Conservation (phyloP, 2,329 filamentous ascomycete species). For the Aspergillus hiratsukae region DNA sequence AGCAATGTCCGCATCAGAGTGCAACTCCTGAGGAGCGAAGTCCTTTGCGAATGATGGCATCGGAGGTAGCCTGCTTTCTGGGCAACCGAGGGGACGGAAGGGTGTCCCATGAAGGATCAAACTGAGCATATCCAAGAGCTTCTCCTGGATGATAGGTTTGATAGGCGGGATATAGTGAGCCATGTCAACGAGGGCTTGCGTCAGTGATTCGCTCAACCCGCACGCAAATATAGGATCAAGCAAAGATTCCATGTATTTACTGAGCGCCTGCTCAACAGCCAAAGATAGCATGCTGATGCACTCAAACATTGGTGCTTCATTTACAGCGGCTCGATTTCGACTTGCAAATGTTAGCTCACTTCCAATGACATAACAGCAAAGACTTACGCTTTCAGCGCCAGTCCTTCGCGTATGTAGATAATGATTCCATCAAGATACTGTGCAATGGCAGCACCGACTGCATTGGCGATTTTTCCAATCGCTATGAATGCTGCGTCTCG, state of each 20-base stretch:
- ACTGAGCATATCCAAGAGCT: conserved; percentile 89
- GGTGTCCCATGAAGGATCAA: conserved; percentile 87
- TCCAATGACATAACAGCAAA: conserved; percentile 2
- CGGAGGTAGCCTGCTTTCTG: conserved; percentile 75
- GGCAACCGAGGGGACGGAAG: conserved; percentile 88
- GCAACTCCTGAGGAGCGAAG: conserved; percentile 76
- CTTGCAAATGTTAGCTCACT: conserved; percentile 32
- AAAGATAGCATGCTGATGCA: conserved; percentile 96
- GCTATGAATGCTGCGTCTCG: conserved; percentile 91
- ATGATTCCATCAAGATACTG: conserved; percentile 93
- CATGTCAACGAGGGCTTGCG: conserved; percentile 95
- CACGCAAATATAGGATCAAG: conserved; percentile 96
- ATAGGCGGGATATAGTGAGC: conserved; percentile 97
- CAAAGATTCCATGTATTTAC: conserved; percentile 96
- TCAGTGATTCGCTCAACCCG: conserved; percentile 87
- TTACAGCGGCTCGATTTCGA: conserved; percentile 52
- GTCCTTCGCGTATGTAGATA: conserved; percentile 85
- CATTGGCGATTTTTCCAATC: conserved; percentile 93
- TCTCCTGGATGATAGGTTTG: conserved; percentile 87
- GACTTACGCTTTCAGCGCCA: conserved; percentile 68
- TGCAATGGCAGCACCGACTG: conserved; percentile 89
- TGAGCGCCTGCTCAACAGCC: conserved; percentile 91
- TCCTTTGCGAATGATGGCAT: conserved; percentile 84
- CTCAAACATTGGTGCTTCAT: conserved; percentile 80
- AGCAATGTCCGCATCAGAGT: conserved; percentile 82